These are phyloP conservation scores for Globisporangium apiculatum DNA, from an alignment of 352 stramenopile species.

Conservation along the genomic window DNA sequence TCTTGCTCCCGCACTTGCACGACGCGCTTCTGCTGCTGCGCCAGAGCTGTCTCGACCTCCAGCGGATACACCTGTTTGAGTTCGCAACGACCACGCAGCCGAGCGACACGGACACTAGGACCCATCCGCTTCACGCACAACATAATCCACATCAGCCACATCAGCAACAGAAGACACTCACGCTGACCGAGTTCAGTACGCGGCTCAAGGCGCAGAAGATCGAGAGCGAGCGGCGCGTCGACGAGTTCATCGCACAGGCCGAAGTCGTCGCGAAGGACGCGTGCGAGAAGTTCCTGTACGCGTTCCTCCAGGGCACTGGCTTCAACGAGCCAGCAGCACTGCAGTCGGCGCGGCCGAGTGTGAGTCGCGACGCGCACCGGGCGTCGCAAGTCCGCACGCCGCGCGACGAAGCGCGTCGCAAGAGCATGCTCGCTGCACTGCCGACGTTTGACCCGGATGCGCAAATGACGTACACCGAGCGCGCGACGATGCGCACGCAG, in stretches of 20 bases:
- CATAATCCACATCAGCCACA: slow-evolving; percentile 3
- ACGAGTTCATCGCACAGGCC: slow-evolving; percentile 48
- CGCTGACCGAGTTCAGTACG: slow-evolving; percentile 74
- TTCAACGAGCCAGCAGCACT: slow-evolving; percentile 29
- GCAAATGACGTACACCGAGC: slow-evolving; percentile 94
- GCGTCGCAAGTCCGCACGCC: slow-evolving; percentile 6
- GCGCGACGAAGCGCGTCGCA: slow-evolving; percentile 11
- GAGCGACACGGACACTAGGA: too few species aligned
- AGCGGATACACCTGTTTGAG: slow-evolving; percentile 34
- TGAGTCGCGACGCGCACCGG: not conserved
- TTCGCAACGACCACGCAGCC: slow-evolving; percentile 9
- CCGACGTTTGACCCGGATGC: slow-evolving; percentile 22
- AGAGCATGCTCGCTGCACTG: slow-evolving; percentile 14
- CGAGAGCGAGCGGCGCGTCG: slow-evolving; percentile 44
- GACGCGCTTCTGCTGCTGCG: slow-evolving; percentile 75
- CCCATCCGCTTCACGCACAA: too few species aligned
- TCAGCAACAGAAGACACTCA: slow-evolving; percentile 48
- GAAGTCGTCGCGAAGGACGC: slow-evolving; percentile 55
- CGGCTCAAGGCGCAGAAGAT: slow-evolving; percentile 67
- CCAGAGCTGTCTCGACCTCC: slow-evolving; percentile 44
- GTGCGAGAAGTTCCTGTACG: slow-evolving; percentile 55
- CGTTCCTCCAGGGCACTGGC: slow-evolving; percentile 43
- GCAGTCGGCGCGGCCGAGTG: too few species aligned
- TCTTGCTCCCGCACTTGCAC: slow-evolving; percentile 79
- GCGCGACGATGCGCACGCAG: slow-evolving; percentile 86